These are phyloP conservation scores for Pholiota adiposa DNA, from an alignment of 1,284 basidiomycete species.

Conservation along the genomic window DNA sequence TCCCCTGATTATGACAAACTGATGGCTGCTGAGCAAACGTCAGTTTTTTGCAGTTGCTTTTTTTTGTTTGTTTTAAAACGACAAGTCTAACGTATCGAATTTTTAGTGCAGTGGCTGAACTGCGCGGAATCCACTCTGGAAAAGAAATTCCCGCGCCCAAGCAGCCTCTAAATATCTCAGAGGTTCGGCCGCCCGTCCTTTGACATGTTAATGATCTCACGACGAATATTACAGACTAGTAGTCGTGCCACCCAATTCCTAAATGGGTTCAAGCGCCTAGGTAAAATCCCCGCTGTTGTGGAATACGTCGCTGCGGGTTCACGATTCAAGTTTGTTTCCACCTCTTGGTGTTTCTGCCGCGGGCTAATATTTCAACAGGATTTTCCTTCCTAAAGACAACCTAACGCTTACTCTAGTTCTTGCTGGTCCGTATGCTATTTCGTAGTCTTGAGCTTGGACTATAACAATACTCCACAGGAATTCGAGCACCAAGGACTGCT, in stretches of 20 bases:
- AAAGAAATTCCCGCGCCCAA: slow-evolving; percentile 84
- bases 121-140: slow-evolving; percentile 90
- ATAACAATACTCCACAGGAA: slow-evolving; percentile 49
- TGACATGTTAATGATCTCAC: slow-evolving; percentile 1
- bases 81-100: too few relatives aligned
- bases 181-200: slow-evolving; percentile 46
- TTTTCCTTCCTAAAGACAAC: slow-evolving; percentile 91
- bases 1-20: slow-evolving; percentile 95
- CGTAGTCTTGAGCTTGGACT: background rate
- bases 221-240: slow-evolving; percentile 51
- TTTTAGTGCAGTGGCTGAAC: slow-evolving; percentile 74
- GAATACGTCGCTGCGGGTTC: slow-evolving; percentile 95
- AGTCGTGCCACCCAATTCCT: slow-evolving; percentile 84
- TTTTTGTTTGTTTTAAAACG: too few relatives aligned
- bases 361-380: slow-evolving; percentile 43
- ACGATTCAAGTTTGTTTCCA: slow-evolving; percentile 80
- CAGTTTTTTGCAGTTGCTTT: slow-evolving; percentile 34
- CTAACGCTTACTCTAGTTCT: slow-evolving; percentile 90
- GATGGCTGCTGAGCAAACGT: slow-evolving; percentile 93
- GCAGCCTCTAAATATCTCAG: slow-evolving; percentile 84
- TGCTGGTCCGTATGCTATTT: slow-evolving; percentile 56
- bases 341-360: background rate
- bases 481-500: slow-evolving; percentile 83
- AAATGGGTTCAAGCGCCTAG: slow-evolving; percentile 90
- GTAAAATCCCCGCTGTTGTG: slow-evolving; percentile 83